phyloP scores from a whole-genome alignment of 345 rosid genomes.

The Pugionium cornutum region DNA sequence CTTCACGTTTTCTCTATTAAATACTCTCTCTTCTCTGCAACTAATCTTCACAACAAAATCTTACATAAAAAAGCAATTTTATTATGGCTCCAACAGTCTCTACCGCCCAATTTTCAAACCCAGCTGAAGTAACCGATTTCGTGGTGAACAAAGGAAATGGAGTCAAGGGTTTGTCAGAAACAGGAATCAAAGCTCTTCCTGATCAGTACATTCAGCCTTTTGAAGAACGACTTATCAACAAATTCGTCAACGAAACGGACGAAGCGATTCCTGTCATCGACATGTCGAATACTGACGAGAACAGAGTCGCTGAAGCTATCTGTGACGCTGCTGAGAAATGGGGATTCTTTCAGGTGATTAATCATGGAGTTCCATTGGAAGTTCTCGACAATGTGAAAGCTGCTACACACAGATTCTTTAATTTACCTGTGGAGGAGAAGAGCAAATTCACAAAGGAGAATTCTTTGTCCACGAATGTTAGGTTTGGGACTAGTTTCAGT shows the following conservation, averaged over 20 bases:
- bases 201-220: conserved; percentile 42
- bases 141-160: conserved; percentile 41
- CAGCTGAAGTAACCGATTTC: conserved; percentile 28
- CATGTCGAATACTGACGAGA: conserved; percentile 38
- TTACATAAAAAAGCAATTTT: too few relatives aligned
- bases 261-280: conserved; percentile 44
- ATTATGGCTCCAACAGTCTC: conserved; percentile 30
- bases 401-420: conserved; percentile 42
- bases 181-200: conserved; percentile 39
- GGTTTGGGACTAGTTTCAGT: conserved; percentile 40
- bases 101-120: not conserved
- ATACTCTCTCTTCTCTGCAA: not conserved
- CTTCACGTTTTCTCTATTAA: not conserved
- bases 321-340: conserved; percentile 46
- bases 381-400: conserved; percentile 33
- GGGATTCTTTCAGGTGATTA: conserved; percentile 48
- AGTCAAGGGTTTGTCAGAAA: conserved; percentile 43
- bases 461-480: conserved; percentile 28
- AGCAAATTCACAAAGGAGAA: conserved; percentile 30
- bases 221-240: conserved; percentile 31
- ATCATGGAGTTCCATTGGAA: conserved; percentile 41
- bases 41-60: not conserved
- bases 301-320: conserved; percentile 28
- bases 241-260: not conserved
- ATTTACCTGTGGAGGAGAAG: conserved; percentile 38